These are phyloP conservation scores for Oryza officinalis DNA, from an alignment of 176 grass and related monocot species.

Conservation along the genomic window DNA sequence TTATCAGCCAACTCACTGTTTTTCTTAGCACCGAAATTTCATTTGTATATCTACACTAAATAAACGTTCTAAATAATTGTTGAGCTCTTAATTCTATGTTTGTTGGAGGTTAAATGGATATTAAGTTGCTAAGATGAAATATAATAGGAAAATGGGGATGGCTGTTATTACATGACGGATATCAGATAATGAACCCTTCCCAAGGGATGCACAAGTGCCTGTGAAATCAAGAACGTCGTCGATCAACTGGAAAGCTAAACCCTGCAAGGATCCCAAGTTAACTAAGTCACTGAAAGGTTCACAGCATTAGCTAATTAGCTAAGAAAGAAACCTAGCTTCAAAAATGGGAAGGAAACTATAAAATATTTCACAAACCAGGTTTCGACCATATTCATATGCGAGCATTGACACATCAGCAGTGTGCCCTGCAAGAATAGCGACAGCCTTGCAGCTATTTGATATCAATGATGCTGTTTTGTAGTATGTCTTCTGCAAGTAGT, in stretches of 20 bases:
- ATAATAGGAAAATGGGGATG: neutral
- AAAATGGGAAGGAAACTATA: slow-evolving; percentile 10
- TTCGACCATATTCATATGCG: slow-evolving; percentile 93
- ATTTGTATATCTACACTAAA: neutral
- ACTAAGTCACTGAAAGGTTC: neutral
- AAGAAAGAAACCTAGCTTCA: neutral
- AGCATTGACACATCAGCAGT: slow-evolving; percentile 81
- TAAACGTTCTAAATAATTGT: neutral
- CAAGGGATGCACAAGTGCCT: slow-evolving; percentile 81
- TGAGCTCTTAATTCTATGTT: neutral
- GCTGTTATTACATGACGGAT: slow-evolving; percentile 76
- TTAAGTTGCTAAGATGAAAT: slow-evolving; percentile 18
- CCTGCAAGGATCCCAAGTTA: slow-evolving; percentile 51
- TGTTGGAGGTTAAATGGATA: neutral
- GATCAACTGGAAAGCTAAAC: slow-evolving; percentile 92
- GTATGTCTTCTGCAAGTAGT: slow-evolving; percentile 96
- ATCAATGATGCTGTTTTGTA: slow-evolving; percentile 98
- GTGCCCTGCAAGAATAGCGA: slow-evolving; percentile 93
- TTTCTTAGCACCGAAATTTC: slow-evolving; percentile 7
- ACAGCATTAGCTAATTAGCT: slow-evolving; percentile 17
- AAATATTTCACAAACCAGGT: slow-evolving; percentile 63
- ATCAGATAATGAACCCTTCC: slow-evolving; percentile 91
- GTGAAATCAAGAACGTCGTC: slow-evolving; percentile 99
- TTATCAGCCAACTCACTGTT: neutral
- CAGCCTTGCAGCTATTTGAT: slow-evolving; percentile 94